phyloP scores from a whole-genome alignment of 2,329 filamentous ascomycete species.

The Diaporthe citrichinensis region DNA sequence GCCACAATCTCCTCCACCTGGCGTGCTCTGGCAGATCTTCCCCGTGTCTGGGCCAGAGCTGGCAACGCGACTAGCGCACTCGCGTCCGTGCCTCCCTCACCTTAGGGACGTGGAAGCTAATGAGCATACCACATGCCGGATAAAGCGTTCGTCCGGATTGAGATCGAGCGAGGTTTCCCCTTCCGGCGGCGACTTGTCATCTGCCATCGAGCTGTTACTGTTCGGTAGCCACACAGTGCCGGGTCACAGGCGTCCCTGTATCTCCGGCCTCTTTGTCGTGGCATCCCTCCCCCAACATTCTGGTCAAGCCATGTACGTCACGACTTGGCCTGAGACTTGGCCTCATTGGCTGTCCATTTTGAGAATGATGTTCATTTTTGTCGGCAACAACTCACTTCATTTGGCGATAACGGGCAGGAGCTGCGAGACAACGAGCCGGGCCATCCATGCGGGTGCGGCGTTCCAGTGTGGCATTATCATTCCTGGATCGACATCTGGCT shows the following conservation, averaged over 20 bases:
- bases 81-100: slow-evolving; percentile 28
- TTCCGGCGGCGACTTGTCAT: slow-evolving; percentile 5
- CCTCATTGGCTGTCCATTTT: slow-evolving; percentile 34
- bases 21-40: slow-evolving; percentile 1
- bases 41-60: neutral
- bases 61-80: slow-evolving; percentile 24
- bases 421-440: slow-evolving; percentile 30
- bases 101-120: slow-evolving; percentile 21
- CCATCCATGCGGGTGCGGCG: slow-evolving; percentile 32
- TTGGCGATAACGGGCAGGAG: slow-evolving; percentile 13
- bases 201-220: neutral
- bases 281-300: slow-evolving; percentile 25
- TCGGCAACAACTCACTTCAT: slow-evolving; percentile 15
- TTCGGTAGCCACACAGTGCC: slow-evolving; percentile 33
- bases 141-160: slow-evolving; percentile 38
- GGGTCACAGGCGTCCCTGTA: neutral
- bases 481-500: slow-evolving; percentile 26
- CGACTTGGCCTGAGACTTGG: slow-evolving; percentile 35
- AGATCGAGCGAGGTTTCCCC: slow-evolving; percentile 28
- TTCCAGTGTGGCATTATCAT: slow-evolving; percentile 34
- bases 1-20: slow-evolving; percentile 8
- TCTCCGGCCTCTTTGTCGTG: slow-evolving; percentile 27
- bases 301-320: slow-evolving; percentile 41
- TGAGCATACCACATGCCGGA: slow-evolving; percentile 33
- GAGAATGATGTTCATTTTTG: slow-evolving; percentile 30